Base-by-base conservation (phyloP, 1,139 yeast genomes). In the Pichia sp. region DNA sequence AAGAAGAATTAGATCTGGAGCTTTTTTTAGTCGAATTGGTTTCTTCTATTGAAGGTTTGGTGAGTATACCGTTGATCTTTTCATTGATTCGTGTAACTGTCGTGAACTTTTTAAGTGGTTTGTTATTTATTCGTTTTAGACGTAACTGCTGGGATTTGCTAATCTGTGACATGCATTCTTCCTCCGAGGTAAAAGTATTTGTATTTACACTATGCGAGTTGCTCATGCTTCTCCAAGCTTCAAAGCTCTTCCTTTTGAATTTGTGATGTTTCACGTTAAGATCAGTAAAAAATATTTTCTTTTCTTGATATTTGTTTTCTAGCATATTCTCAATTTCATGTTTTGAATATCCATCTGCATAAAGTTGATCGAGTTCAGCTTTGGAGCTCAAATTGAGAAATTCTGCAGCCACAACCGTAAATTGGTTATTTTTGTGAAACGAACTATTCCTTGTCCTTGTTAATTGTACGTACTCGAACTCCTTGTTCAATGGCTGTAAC, bases 371-470 rank as follows among this genome's bases (percentile, higher is more conserved):
- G 32, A 70, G 54, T 11, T 66, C 62, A 1, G 54, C 30, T 38
- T 57, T 58, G 1, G 66, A 42, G 7, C 69, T 61, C 13, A 70
- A 53, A 15, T 60, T 59, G 26, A 70, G 54, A 49, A 64, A 68
- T 29, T 64, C 68, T 0, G 71, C 67, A 1, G 70, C 61, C 53
- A 67, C 67, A 1, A 67, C 66, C 0, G 71, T 68, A 50, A 64
- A 69, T 11, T 67, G 67, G 54, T 69, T 71, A 10, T 69, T 57
- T 46, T 68, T 70, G 30, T 61, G 53, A 51, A 69, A 70, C 1
- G 60, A 61, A 47, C 59, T 63, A 29, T 55, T 47, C 32, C 69
- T 58, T 23, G 64, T 56, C 45, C 52, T 60, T 16, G 58, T 29
- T 1, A 43, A 49, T 4, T 61, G 62, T 10, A 57, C 47, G 6